A percentile compares a stretch with the other conserved stretches of the same genome.
Evolutionary conservation across 2,329 filamentous ascomycete genomes (phyloP).

Genomic region (Colletotrichum endophyticum): DNA sequence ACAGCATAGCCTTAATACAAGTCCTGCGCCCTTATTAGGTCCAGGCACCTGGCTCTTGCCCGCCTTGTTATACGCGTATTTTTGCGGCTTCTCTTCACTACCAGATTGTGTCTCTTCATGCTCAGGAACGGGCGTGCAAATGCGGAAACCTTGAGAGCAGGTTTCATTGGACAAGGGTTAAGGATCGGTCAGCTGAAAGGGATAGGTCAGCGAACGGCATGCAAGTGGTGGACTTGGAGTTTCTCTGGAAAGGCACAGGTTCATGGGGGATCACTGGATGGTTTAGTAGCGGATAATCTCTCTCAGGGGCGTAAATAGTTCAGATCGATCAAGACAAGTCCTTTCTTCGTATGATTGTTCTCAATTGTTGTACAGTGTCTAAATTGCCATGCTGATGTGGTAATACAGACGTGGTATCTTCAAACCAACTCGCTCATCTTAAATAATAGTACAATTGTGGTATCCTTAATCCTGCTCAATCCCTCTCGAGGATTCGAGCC

Average conservation of each 20-base stretch:
- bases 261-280: neutral
- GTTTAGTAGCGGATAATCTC: neutral
- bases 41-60: neutral
- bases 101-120: neutral
- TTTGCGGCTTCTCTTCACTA: neutral
- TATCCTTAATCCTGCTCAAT: neutral
- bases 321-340: neutral
- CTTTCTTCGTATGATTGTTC: neutral
- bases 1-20: conserved; percentile 5
- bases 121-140: neutral
- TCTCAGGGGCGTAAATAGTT: neutral
- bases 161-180: neutral
- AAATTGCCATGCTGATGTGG: neutral
- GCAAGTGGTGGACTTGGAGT: neutral
- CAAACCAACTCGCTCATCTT: neutral
- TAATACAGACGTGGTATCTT: conserved; percentile 14
- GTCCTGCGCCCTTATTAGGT: neutral
- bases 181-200: neutral
- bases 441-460: conserved; percentile 1
- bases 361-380: neutral
- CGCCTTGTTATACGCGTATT: neutral
- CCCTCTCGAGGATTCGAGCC: neutral
- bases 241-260: neutral
- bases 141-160: neutral
- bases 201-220: neutral